These are phyloP conservation scores for Hanseniaspora lachancei DNA, from an alignment of 805 yeast genomes.

Conservation along the genomic window DNA sequence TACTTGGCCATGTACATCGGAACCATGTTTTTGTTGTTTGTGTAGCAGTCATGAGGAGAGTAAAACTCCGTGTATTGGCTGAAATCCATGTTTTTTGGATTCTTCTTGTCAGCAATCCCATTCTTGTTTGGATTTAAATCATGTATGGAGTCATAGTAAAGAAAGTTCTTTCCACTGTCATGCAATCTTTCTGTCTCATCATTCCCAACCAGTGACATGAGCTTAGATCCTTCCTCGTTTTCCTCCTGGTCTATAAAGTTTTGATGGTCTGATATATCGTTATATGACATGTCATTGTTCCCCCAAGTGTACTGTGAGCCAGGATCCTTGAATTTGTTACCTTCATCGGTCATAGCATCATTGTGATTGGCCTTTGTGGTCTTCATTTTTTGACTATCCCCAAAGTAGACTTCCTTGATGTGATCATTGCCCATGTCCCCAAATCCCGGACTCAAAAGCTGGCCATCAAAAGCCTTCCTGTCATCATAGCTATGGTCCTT, in stretches of 20 bases:
- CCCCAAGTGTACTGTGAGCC: constrained; percentile 10
- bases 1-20: neutral
- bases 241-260: neutral
- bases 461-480: neutral
- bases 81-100: neutral
- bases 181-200: neutral
- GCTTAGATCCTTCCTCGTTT: neutral
- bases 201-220: neutral
- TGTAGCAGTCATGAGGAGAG: constrained; percentile 38
- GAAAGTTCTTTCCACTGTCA: neutral
- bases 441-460: neutral
- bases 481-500: neutral
- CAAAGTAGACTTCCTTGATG: neutral
- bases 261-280: neutral
- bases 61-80: constrained; percentile 17
- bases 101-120: neutral
- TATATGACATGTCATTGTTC: neutral
- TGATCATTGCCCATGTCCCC: constrained; percentile 14
- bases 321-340: constrained; percentile 3
- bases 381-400: constrained; percentile 14
- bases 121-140: constrained; percentile 5
- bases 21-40: constrained; percentile 15
- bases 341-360: constrained; percentile 21
- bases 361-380: constrained; percentile 10
- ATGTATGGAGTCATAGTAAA: constrained; percentile 8